Conservation (phyloP, 1,284 basidiomycete species). For the Grifola frondosa region DNA sequence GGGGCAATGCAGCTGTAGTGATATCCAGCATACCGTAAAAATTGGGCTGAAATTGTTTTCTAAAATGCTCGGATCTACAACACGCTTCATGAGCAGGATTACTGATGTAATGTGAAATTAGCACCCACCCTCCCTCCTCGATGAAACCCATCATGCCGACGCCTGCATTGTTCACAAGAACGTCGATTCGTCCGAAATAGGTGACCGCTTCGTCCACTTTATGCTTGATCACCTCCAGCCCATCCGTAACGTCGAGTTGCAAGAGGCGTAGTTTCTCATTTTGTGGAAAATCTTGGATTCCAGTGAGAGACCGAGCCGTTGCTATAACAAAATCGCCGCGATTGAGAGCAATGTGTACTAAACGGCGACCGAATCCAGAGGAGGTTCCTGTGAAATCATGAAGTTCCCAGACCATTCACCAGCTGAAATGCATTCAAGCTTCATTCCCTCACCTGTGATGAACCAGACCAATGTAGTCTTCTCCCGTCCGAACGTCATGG, state of each 20-base stretch:
- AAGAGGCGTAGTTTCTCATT: conserved; percentile 27
- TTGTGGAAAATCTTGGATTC: conserved; percentile 25
- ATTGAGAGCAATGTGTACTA: conserved; percentile 29
- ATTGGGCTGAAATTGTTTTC: conserved; percentile 30
- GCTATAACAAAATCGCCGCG: conserved; percentile 38
- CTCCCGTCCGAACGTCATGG: no score
- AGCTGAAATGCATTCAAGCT: neutral
- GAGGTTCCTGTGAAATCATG: conserved; percentile 23
- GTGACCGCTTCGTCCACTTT: conserved; percentile 40
- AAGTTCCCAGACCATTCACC: neutral
- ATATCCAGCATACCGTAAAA: conserved; percentile 30
- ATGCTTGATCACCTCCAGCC: conserved; percentile 26
- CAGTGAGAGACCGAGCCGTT: conserved; percentile 32
- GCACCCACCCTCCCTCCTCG: conserved; percentile 34
- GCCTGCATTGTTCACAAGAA: conserved; percentile 58
- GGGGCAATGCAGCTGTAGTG: conserved; percentile 29
- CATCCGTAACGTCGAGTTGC: conserved; percentile 37
- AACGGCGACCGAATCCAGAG: conserved; percentile 35
- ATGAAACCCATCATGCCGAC: conserved; percentile 24
- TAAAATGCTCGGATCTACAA: conserved; percentile 24
- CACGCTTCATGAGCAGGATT: neutral
- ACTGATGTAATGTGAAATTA: neutral
- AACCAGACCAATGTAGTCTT: conserved; percentile 19
- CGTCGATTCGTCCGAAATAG: conserved; percentile 51
- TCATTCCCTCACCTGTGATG: conserved; percentile 14